Evolutionary conservation across 2,329 filamentous ascomycete genomes (phyloP).

Genomic region (Gnomoniopsis smithogilvyi): DNA sequence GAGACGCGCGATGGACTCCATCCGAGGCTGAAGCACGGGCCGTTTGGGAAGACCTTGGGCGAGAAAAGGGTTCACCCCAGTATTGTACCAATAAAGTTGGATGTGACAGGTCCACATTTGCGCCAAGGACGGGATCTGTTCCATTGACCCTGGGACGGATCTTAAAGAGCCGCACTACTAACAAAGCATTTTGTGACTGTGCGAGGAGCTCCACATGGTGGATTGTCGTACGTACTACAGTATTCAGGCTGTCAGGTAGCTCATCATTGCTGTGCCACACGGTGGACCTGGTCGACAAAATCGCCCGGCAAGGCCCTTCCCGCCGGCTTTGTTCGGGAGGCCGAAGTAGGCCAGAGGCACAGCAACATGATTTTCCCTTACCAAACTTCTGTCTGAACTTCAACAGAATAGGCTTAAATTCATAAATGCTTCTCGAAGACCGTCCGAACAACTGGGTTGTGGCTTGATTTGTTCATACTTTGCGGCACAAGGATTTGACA

Average conservation of each 20-base stretch:
- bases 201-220: slow-evolving; percentile 1
- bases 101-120: not conserved
- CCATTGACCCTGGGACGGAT: slow-evolving; percentile 11
- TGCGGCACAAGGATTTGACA: no score
- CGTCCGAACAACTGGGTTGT: not conserved
- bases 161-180: slow-evolving; percentile 2
- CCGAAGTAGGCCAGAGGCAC: slow-evolving; percentile 9
- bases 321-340: no score
- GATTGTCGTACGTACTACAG: not conserved
- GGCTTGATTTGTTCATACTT: no score
- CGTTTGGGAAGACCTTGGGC: slow-evolving; percentile 7
- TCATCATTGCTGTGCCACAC: not conserved
- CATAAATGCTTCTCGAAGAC: not conserved
- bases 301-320: not conserved
- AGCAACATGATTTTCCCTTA: not conserved
- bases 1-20: slow-evolving; percentile 6
- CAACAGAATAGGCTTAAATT: not conserved
- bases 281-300: not conserved
- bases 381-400: not conserved
- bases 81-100: slow-evolving; percentile 5
- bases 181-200: not conserved
- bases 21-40: slow-evolving; percentile 12
- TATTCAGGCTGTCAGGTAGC: no score
- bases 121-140: not conserved
- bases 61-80: slow-evolving; percentile 6